These are phyloP conservation scores for Myriosclerotinia scirpicola DNA, from an alignment of 2,329 filamentous ascomycete species.

Conservation along the genomic window DNA sequence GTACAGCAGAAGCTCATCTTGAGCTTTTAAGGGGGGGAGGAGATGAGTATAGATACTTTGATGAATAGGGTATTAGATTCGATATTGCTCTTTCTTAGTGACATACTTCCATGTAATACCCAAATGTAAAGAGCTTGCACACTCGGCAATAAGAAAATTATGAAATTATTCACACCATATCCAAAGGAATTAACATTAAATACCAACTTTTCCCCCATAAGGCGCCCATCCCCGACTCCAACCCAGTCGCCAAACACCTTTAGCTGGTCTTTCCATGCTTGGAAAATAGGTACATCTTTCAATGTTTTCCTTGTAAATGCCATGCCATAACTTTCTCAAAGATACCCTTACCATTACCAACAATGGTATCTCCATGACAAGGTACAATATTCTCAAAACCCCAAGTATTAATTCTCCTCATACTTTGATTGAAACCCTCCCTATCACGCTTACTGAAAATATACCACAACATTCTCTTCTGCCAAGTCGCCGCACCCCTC, in stretches of 20 bases:
- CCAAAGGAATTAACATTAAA: background rate
- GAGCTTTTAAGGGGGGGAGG: no score
- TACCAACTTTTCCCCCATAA: background rate
- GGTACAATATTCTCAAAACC: constrained; percentile 84
- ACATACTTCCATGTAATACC: background rate
- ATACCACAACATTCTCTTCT: constrained; percentile 85
- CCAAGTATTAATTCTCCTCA: constrained; percentile 71
- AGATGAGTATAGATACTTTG: no score
- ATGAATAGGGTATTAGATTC: no score
- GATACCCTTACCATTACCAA: constrained; percentile 68
- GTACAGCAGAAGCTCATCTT: no score
- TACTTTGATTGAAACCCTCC: constrained; percentile 66
- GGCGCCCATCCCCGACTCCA: background rate
- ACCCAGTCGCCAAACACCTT: background rate
- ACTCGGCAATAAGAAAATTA: background rate
- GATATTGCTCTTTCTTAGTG: background rate
- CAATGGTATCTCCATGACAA: constrained; percentile 90
- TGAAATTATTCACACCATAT: background rate
- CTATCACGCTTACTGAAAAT: constrained; percentile 60
- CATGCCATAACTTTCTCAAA: constrained; percentile 80
- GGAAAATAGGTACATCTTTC: background rate
- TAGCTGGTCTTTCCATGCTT: background rate
- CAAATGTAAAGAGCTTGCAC: background rate
- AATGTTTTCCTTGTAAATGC: constrained; percentile 60
- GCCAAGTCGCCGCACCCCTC: constrained; percentile 63